Base-by-base conservation (phyloP, 176 grass and related monocot species). In the Puya raimondii region DNA sequence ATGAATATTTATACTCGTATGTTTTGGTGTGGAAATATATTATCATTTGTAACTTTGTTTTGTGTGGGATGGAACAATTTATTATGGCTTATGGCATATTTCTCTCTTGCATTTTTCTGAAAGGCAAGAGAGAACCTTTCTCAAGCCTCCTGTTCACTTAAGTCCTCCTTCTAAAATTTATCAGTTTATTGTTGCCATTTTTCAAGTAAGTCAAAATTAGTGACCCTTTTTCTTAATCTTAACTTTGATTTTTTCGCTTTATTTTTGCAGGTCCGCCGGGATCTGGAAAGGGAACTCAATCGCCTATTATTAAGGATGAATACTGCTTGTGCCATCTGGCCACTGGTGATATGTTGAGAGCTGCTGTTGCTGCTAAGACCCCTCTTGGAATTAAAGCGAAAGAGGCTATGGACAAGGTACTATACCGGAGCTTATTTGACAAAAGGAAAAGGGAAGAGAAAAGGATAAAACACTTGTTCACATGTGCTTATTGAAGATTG, bases 311-410 rank as follows among this genome's bases (percentile, higher is more conserved):
- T 69, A 97, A 97, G 77, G 94, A 92, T 63, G 94, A 97, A 20
- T 90, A 85, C 23, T 97, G 93, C 80, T 67, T 97, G 61, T 97
- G 93, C 69, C 93, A 97, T 85, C 81, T 97, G 77, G 93, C 93
- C 64, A 97, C 93, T 53, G 93, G 93, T 85, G 93, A 92, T 79
- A 97, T 97, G 93, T 71, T 97, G 61, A 85, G 93, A 73, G 93
- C 93, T 78, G 89, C 93, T 70, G 93, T 97, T 22, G 76, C 84
- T 67, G 93, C 86, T 79, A 91, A 97, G 70, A 97, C 89, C 67
- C 89, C 89, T 70, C 84, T 97, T 13, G 93, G 93, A 18, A 21
- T 92, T 71, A 97, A 97, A 82, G 93, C 89, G 74, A 97, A 97
- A 81, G 93, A 91, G 77, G 80, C 89, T 48, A 97, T 97, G 89